These are phyloP conservation scores for Solanum rostratum DNA, from an alignment of 257 asterid genomes.

Conservation along the genomic window DNA sequence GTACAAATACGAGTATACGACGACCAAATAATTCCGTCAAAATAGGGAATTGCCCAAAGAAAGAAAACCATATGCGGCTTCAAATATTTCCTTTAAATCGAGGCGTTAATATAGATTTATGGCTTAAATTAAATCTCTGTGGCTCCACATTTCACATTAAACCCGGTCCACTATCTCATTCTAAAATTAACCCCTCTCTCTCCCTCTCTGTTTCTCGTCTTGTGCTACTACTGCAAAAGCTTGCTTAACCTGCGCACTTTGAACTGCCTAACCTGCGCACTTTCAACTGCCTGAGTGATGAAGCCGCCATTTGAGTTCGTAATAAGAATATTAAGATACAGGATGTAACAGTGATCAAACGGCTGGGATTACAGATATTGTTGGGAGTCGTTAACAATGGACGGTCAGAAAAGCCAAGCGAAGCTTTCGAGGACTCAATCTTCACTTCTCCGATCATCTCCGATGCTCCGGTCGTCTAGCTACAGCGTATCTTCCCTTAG, in stretches of 20 bases:
- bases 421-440: slow-evolving; percentile 77
- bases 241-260: slow-evolving; percentile 1
- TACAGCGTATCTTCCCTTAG: slow-evolving; percentile 38
- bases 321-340: slow-evolving; percentile 43
- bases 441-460: slow-evolving; percentile 90
- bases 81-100: neutral
- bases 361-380: slow-evolving; percentile 5
- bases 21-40: slow-evolving; percentile 27
- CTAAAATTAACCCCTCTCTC: neutral
- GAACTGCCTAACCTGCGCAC: slow-evolving; percentile 23
- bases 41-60: slow-evolving; percentile 13
- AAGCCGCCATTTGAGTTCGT: slow-evolving; percentile 42
- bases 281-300: slow-evolving; percentile 31
- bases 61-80: slow-evolving; percentile 28
- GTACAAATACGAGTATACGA: slow-evolving; percentile 25
- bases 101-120: slow-evolving; percentile 13
- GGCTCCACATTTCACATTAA: slow-evolving; percentile 21
- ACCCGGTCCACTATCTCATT: slow-evolving; percentile 26
- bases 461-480: slow-evolving; percentile 69
- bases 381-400: slow-evolving; percentile 36
- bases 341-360: slow-evolving; percentile 9
- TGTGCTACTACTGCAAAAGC: slow-evolving; percentile 9
- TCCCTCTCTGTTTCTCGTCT: slow-evolving; percentile 2
- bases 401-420: slow-evolving; percentile 59
- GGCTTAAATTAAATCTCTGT: slow-evolving; percentile 21